Base-by-base conservation (phyloP, 2,329 filamentous ascomycete species). In the Chrysosporium queenslandicum region DNA sequence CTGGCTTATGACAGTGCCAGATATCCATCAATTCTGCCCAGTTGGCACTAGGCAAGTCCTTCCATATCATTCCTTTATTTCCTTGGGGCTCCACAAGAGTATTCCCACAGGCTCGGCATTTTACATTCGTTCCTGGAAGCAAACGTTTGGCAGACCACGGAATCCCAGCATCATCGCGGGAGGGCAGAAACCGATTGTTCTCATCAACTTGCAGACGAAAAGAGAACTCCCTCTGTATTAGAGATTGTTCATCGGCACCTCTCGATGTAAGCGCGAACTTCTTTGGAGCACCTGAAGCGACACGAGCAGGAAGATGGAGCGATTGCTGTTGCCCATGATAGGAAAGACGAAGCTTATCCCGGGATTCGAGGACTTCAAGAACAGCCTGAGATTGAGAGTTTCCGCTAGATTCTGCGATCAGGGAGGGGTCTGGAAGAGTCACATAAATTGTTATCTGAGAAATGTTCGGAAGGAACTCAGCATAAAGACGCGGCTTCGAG, bases 11-110 rank as follows among this genome's bases (percentile, higher is more conserved):
- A 63, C 92, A 98, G 68, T 98, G 94, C 92, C 92, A 98, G 60
- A 98, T 94, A 67, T 98, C 94, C 92, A 98, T 98, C 90, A 98
- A 94, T 71, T 98, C 92, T 0, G 92, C 94, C 92, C 92, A 98
- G 63, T 95, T 91, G 61, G 94, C 89, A 63, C 89, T 95, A 0
- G 92, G 92, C 16, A 98, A 73, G 63, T 98, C 89, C 69, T 91
- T 95, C 91, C 92, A 98, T 34, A 71, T 67, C 36, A 67, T 70
- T 2, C 48, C 59, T 7, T 30, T 29, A 14, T 39, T 37, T 12
- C 43, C 41, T 21, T 59, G 34, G 3, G 60, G 55, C 6, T 46
- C 30, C 14, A 52, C 21, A 21, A 73, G 48, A 25, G 74, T 54
- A 21, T 58, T 58, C 5, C 56, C 58, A 55, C 73, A 76, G 12